Percentiles rank a stretch among this genome's conserved stretches.
phyloP scores from a whole-genome alignment of 2,329 filamentous ascomycete genomes.

The Lanzia echinophila region DNA sequence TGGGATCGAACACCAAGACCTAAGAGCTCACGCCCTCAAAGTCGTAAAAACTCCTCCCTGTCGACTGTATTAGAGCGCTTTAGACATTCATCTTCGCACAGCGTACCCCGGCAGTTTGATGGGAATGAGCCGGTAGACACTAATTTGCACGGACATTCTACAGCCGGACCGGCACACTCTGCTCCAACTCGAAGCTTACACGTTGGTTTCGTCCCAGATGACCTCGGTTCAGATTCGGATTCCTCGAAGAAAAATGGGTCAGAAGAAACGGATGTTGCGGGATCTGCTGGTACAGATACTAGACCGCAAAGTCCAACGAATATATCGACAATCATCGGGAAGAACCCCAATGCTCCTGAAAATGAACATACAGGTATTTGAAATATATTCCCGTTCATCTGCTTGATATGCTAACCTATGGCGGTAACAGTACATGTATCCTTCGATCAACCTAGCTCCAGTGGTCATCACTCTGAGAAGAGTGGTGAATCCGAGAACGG shows the following conservation, averaged over 20 bases:
- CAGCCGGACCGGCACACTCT: neutral
- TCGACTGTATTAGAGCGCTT: slow-evolving; percentile 16
- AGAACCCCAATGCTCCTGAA: neutral
- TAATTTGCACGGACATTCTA: neutral
- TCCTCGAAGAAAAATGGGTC: neutral
- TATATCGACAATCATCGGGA: neutral
- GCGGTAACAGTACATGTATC: neutral
- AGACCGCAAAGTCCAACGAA: neutral
- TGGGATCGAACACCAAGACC: slow-evolving; percentile 76
- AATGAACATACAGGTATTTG: neutral
- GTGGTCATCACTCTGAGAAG: neutral
- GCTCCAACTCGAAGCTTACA: slow-evolving; percentile 33
- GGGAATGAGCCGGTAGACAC: neutral
- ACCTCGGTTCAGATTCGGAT: slow-evolving; percentile 7
- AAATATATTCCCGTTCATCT: neutral
- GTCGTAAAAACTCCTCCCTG: slow-evolving; percentile 13
- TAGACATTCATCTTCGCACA: slow-evolving; percentile 6
- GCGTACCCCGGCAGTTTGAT: slow-evolving; percentile 1
- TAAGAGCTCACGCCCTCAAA: neutral
- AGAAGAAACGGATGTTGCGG: neutral
- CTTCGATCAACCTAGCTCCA: neutral
- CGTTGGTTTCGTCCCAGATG: slow-evolving; percentile 48
- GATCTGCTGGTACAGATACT: neutral
- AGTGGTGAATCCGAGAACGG: neutral
- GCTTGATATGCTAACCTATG: neutral